phyloP scores from a whole-genome alignment of 805 yeast genomes.

The Candida tallmaniae region DNA sequence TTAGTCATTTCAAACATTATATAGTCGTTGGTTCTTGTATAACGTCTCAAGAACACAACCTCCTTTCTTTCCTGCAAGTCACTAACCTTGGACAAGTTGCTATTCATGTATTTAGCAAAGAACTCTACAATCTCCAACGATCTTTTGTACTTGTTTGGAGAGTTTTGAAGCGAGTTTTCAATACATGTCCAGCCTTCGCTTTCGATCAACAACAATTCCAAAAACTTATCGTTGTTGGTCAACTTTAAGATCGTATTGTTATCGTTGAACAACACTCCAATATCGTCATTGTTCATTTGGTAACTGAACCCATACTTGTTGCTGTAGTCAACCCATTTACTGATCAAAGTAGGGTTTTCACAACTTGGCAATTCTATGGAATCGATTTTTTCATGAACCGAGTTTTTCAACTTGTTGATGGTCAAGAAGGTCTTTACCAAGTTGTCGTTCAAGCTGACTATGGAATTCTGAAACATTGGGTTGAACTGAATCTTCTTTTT shows the following conservation, averaged over 20 bases:
- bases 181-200: conserved; percentile 45
- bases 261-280: conserved; percentile 87
- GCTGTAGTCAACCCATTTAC: conserved; percentile 98
- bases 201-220: conserved; percentile 50
- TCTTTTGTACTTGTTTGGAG: conserved; percentile 51
- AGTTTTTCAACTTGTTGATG: conserved; percentile 40
- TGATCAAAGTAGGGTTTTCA: conserved; percentile 66
- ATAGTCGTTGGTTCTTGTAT: conserved; percentile 70
- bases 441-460: conserved; percentile 31
- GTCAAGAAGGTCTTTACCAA: conserved; percentile 34
- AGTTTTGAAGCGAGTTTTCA: conserved; percentile 38
- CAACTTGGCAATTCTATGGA: conserved; percentile 37
- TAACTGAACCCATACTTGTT: conserved; percentile 94
- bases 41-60: conserved; percentile 75
- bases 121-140: conserved; percentile 83
- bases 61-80: conserved; percentile 59
- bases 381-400: conserved; percentile 29
- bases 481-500: conserved; percentile 35
- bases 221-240: conserved; percentile 57
- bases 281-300: conserved; percentile 82
- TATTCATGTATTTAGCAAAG: conserved; percentile 88
- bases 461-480: conserved; percentile 34
- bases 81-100: conserved; percentile 78
- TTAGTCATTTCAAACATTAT: conserved; percentile 92
- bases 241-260: conserved; percentile 76